Conservation (phyloP, 495 filamentous ascomycete species). For the Recurvomyces mirabilis region DNA sequence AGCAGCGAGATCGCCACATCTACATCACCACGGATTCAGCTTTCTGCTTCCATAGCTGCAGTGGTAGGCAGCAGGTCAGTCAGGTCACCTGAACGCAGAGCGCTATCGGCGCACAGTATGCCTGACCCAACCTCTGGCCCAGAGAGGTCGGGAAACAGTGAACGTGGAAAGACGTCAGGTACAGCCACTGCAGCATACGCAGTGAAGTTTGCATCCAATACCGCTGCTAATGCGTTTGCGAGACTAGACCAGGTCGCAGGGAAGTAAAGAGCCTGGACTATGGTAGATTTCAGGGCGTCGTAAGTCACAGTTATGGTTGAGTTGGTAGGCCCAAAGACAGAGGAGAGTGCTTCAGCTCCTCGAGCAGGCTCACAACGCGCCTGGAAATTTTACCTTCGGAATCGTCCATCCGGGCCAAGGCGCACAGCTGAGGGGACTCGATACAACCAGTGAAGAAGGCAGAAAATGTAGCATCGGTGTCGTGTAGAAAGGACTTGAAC, state of each 20-base stretch:
- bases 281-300: background rate
- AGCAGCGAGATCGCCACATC: background rate
- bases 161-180: background rate
- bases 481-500: background rate
- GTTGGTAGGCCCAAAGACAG: background rate
- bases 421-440: background rate
- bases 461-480: background rate
- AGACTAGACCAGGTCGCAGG: background rate
- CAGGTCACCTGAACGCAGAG: background rate
- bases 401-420: background rate
- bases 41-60: background rate
- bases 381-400: background rate
- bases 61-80: background rate
- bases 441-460: constrained; percentile 1
- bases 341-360: background rate
- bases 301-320: background rate
- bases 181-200: background rate
- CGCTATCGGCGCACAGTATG: constrained; percentile 1
- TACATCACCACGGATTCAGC: background rate
- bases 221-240: background rate
- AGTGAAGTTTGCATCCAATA: background rate
- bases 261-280: background rate
- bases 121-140: background rate
- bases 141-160: background rate
- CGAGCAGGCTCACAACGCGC: background rate